A percentile compares a stretch with the other conserved stretches of the same genome.
Conservation (phyloP, 2,329 filamentous ascomycete genomes). For the Polychaeton citri region DNA sequence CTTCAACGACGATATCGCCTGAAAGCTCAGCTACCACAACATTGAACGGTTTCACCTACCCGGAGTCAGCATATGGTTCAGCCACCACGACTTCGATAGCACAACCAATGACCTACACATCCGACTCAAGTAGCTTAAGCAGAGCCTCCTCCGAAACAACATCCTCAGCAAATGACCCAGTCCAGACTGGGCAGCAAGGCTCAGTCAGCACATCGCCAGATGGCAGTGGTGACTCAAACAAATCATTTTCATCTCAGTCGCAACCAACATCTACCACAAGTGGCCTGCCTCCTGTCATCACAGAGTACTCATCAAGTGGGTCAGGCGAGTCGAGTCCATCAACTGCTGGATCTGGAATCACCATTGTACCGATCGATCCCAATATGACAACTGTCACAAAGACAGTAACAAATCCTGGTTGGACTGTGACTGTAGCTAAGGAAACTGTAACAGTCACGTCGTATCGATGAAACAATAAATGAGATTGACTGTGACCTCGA, state of each 20-base stretch:
- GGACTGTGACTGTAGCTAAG: neutral
- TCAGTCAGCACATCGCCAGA: neutral
- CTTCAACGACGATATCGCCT: too few relatives aligned
- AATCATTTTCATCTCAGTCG: neutral
- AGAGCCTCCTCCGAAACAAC: neutral
- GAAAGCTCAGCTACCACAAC: neutral
- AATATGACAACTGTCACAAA: neutral
- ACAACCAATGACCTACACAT: neutral
- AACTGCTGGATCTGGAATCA: neutral
- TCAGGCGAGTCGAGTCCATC: neutral
- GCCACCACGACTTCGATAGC: neutral
- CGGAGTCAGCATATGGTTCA: neutral
- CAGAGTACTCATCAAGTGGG: neutral
- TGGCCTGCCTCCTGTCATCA: neutral
- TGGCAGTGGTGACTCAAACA: neutral
- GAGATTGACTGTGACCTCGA: neutral
- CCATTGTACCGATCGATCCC: neutral
- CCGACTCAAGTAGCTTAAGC: neutral
- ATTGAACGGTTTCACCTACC: neutral
- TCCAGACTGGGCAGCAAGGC: neutral
- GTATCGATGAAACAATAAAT: neutral
- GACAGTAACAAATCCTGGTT: neutral
- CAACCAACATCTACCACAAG: neutral
- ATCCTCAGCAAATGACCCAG: neutral
- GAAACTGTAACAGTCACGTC: neutral